Evolutionary conservation across 2,329 filamentous ascomycete species (phyloP), one percentile per base, ranked within the genome.

Genomic region (Colletotrichum tabaci): DNA sequence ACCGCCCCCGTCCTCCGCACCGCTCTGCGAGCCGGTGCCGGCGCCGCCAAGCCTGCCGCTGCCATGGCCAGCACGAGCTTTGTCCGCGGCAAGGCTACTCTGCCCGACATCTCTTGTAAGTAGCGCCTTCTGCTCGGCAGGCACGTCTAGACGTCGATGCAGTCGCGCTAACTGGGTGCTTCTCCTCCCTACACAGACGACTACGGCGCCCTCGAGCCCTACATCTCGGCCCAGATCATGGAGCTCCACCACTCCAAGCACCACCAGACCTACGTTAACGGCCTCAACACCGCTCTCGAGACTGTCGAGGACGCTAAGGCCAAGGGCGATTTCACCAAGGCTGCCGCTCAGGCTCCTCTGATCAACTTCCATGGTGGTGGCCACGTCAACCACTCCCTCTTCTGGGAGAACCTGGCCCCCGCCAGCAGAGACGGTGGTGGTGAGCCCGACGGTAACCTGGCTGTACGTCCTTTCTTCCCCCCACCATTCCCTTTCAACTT

Each of bases 181-280:
- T 42, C 42, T 7, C 6, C 26, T 3, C 35, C 35, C 8, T 38
- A 10, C 35, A 38, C 76, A 98, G 96, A 98, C 82, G 96, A 98
- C 88, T 99, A 98, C 84, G 94, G 93, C 81, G 96, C 95, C 63
- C 94, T 99, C 78, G 96, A 99, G 86, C 90, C 90, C 61, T 80
- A 87, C 79, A 91, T 98, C 86, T 95, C 93, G 60, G 93, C 93
- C 82, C 91, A 96, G 85, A 98, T 98, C 87, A 98, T 98, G 95
- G 94, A 97, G 86, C 90, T 97, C 56, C 95, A 98, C 88, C 93
- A 98, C 90, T 92, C 90, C 85, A 96, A 95, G 85, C 95, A 98
- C 88, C 95, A 98, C 87, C 91, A 96, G 84, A 95, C 95, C 79
- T 98, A 98, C 82, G 94, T 98, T 77, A 96, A 91, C 83, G 93